These are phyloP conservation scores for Syncephalastrum contaminatum DNA, from an alignment of 371 early-diverging fungal genomes.

Conservation along the genomic window DNA sequence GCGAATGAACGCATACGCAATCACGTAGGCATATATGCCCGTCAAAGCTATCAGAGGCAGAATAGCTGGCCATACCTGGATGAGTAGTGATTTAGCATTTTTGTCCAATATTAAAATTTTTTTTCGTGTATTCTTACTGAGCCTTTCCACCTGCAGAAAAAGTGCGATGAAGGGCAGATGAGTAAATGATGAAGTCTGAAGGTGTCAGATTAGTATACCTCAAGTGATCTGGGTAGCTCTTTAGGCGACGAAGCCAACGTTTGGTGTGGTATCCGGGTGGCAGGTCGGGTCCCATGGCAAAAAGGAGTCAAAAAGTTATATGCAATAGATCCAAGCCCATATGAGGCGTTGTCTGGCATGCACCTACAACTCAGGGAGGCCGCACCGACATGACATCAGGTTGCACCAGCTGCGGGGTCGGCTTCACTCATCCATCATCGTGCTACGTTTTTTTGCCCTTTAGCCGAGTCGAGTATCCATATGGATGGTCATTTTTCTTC, in stretches of 20 bases:
- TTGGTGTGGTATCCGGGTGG: conserved; percentile 4
- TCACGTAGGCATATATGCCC: conserved; percentile 25
- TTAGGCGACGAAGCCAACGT: conserved; percentile 5
- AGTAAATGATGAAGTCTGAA: neutral
- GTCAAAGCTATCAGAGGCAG: conserved; percentile 28
- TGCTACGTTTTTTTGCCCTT: too few relatives aligned
- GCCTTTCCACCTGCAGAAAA: conserved; percentile 25
- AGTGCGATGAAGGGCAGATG: neutral
- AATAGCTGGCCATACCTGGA: conserved; percentile 37
- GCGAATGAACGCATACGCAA: conserved; percentile 27
- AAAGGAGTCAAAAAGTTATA: too few relatives aligned
- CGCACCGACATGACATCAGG: too few relatives aligned
- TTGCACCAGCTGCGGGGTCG: too few relatives aligned
- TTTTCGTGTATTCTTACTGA: conserved; percentile 21
- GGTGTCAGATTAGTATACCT: neutral
- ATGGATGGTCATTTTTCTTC: too few relatives aligned
- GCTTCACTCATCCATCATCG: too few relatives aligned
- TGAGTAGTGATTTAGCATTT: neutral
- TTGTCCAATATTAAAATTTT: neutral
- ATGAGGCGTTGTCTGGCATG: too few relatives aligned
- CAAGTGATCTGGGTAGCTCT: conserved; percentile 4
- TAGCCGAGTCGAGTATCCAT: too few relatives aligned
- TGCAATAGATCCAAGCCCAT: too few relatives aligned
- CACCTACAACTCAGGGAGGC: too few relatives aligned
- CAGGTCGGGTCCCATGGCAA: conserved; percentile 4